Base-by-base conservation (phyloP, 1,139 yeast genomes). In the Debaryomycetaceae sp. region DNA sequence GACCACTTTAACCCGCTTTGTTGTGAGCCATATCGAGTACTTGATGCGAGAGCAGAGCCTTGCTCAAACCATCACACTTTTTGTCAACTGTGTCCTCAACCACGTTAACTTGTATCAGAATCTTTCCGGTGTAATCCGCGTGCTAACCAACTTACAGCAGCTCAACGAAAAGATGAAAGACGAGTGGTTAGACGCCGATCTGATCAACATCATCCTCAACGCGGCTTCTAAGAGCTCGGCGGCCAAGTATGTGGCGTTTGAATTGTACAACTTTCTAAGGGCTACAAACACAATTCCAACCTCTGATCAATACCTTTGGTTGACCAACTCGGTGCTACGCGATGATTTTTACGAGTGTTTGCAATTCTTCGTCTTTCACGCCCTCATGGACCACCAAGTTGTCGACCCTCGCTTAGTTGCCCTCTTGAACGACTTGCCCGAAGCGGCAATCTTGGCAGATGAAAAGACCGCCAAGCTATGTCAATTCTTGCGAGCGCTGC, bases 31-130 rank as follows among this genome's bases (percentile, higher is more conserved):
- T 39, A 38, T 58, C 9, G 31, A 42, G 4, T 57, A 60, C 36
- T 40, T 61, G 16, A 31, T 34, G 5, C 29, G 42, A 4, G 38
- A 46, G 8, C 28, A 43, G 1, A 48, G 48, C 27, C 38, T 48
- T 9, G 16, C 18, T 3, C 37, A 39, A n/a, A 58, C 67, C 4
- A 38, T 48, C 10, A 50, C 45, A 3, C 31, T 64, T 4, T 62
- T 65, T 35, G 40, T 64, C 16, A 62, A 65, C 40, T 63, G 72
- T 38, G 29, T 65, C 5, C 42, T 67, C 16, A 56, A 61, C 37
- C 72, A 65, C 41, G 42, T 63, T 15, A 51, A 49, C 25, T 34
- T 55, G 11, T 49, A 56, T 36, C 71, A 64, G 35, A 65, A 64
- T 38, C 58, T 61, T 29, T 47, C 63, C 0, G 70, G 63, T 0